Percentiles rank a stretch among this genome's conserved stretches.
Conservation (phyloP, 441 rosid genomes). For the Dalechampia spathulata region DNA sequence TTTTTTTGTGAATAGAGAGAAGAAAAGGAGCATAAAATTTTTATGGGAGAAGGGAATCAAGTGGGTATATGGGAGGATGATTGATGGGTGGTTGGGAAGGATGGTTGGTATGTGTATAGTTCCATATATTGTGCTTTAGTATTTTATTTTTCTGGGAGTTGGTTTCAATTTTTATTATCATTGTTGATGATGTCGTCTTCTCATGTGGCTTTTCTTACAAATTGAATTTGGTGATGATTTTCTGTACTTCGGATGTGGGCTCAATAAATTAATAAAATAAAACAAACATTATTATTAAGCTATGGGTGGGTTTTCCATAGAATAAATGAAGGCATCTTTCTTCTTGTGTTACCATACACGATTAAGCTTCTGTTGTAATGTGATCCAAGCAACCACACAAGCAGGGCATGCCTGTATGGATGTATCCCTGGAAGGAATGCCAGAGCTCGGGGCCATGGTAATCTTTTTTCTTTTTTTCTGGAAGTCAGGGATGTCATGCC, state of each 20-base stretch:
- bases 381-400: neutral
- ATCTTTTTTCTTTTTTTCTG: neutral
- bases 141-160: conserved; percentile 9
- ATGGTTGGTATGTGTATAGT: conserved; percentile 23
- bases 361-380: neutral
- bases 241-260: conserved; percentile 16
- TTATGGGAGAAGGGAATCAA: too few relatives aligned
- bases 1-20: conserved; percentile 35
- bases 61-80: too few relatives aligned
- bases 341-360: too few relatives aligned
- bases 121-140: conserved; percentile 10
- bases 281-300: too few relatives aligned
- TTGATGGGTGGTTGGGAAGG: conserved; percentile 2
- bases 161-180: neutral
- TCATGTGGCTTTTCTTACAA: conserved; percentile 3
- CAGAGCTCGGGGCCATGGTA: neutral
- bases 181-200: conserved; percentile 15
- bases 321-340: too few relatives aligned
- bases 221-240: conserved; percentile 27
- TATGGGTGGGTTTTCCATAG: too few relatives aligned
- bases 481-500: conserved; percentile 7
- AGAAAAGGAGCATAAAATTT: conserved; percentile 19
- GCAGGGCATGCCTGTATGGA: neutral
- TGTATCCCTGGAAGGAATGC: neutral
- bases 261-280: conserved; percentile 16